These are phyloP conservation scores for Ilex paraguariensis DNA, from an alignment of 305 asterid species.

Conservation along the genomic window DNA sequence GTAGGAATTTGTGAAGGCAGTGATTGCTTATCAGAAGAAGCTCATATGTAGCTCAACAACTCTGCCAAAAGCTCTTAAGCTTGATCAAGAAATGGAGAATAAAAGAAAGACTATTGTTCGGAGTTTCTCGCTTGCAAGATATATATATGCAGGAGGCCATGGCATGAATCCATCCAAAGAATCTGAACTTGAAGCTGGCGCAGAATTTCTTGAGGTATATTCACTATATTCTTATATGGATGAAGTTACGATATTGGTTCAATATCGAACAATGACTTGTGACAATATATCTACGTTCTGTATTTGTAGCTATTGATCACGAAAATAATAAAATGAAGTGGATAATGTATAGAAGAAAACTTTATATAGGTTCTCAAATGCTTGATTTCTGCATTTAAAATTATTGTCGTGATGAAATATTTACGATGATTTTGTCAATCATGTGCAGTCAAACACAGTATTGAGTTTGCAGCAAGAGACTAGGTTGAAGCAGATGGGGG, in stretches of 20 bases:
- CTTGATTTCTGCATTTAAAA: too few species aligned
- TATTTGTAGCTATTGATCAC: too few species aligned
- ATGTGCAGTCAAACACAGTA: constrained; percentile 15
- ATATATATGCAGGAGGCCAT: constrained; percentile 13
- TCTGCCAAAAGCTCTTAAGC: constrained; percentile 17
- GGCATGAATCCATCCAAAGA: constrained; percentile 4
- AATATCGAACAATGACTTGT: too few species aligned
- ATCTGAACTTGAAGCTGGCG: constrained; percentile 27
- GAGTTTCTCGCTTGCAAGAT: constrained; percentile 32
- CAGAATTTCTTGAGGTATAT: constrained; percentile 32
- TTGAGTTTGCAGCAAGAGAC: constrained; percentile 19
- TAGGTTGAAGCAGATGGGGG: too few species aligned
- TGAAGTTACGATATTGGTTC: too few species aligned
- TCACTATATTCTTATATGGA: too few species aligned
- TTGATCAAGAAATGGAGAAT: constrained; percentile 31
- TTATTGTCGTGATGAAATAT: too few species aligned
- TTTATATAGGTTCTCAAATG: too few species aligned
- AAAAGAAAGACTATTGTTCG: constrained; percentile 22
- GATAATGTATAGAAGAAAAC: too few species aligned
- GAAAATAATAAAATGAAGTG: too few species aligned
- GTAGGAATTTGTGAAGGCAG: constrained; percentile 32
- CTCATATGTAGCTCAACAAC: constrained; percentile 5
- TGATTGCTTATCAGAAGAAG: constrained; percentile 27
- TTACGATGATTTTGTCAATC: too few species aligned
- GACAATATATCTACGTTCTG: too few species aligned